Base-by-base conservation (phyloP, 129 eudicot species). In the Arctium minus region DNA sequence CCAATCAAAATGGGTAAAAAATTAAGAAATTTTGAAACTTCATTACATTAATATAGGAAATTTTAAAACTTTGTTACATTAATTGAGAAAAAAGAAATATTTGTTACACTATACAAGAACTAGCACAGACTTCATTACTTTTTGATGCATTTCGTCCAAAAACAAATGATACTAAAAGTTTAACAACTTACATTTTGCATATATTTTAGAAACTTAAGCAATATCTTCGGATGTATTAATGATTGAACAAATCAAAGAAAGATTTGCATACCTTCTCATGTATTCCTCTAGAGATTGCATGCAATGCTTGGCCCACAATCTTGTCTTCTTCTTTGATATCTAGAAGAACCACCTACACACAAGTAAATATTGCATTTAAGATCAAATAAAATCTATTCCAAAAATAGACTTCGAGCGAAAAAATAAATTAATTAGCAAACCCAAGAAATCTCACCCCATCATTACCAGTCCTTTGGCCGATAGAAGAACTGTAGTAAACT, bases 321-420 rank as follows among this genome's bases (percentile, higher is more conserved):
- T 83, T 83, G 60, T 92, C 96, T 79, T 92, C 96, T 78, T 92
- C 96, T 75, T 92, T 89, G 81, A 92, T 86, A 84, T 92, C 96
- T 31, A 88, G 73, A 68, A 87, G 79, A 80, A 86, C 81, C 68
- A 88, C 83, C 93, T 92, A 75, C 0, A 46, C 75, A 72, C 33
- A 6, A 39, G 50, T 13, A n/a, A 72, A 77, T 22, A 53, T 32
- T 82, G 22, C 84, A 46, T 44, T 75, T 40, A 15, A 72, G 11
- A 42, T 65, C 37, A 79, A 37, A 85, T 13, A 56, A 15, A 22
- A 32, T 53, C 11, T 30, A 46, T 3, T 75, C 64, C 18, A 80
- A 76, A 5, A 31, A 67, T 37, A 2, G 15, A 22, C 33, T 50
- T 1, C 13, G 10, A 3, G 67, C 10, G 7, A 48, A 75, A 48